Evolutionary conservation across 257 asterid genomes (phyloP).

Genomic region (Ehretia macrophylla): DNA sequence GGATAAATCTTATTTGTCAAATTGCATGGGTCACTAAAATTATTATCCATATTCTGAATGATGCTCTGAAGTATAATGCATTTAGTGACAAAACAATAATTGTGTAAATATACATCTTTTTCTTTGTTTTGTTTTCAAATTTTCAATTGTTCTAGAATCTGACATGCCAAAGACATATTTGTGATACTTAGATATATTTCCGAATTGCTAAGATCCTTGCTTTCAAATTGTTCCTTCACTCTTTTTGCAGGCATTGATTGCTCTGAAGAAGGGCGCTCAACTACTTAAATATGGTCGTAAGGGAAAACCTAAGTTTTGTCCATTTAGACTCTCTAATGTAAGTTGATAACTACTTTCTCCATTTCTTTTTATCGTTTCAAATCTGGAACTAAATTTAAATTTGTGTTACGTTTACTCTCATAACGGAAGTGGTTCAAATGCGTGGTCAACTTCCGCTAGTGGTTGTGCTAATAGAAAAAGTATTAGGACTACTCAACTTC

Average conservation of each 20-base stretch:
- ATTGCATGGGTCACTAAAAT: too few relatives aligned
- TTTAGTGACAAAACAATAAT: too few relatives aligned
- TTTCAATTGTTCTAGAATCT: too few relatives aligned
- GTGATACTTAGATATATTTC: too few relatives aligned
- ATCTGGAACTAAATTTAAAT: background rate
- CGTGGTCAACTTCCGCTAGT: background rate
- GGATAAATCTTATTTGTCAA: too few relatives aligned
- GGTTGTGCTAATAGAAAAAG: background rate
- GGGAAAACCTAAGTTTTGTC: slow-evolving; percentile 88
- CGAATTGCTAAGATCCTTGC: too few relatives aligned
- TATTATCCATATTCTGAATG: too few relatives aligned
- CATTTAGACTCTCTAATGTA: slow-evolving; percentile 79
- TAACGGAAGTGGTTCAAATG: background rate
- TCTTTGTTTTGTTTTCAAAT: too few relatives aligned
- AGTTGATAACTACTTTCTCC: slow-evolving; percentile 24
- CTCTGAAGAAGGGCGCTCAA: slow-evolving; percentile 87
- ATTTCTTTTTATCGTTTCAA: background rate
- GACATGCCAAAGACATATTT: too few relatives aligned
- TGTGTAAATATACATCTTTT: too few relatives aligned
- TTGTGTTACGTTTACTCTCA: background rate
- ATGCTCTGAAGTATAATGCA: too few relatives aligned
- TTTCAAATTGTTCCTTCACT: slow-evolving; percentile 7
- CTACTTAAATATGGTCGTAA: slow-evolving; percentile 88
- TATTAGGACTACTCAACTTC: background rate
- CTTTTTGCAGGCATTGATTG: slow-evolving; percentile 60